A percentile compares a stretch with the other conserved stretches of the same genome.
Conservation (phyloP, 2,329 filamentous ascomycete genomes). For the Aspergillus spinulosporus region DNA sequence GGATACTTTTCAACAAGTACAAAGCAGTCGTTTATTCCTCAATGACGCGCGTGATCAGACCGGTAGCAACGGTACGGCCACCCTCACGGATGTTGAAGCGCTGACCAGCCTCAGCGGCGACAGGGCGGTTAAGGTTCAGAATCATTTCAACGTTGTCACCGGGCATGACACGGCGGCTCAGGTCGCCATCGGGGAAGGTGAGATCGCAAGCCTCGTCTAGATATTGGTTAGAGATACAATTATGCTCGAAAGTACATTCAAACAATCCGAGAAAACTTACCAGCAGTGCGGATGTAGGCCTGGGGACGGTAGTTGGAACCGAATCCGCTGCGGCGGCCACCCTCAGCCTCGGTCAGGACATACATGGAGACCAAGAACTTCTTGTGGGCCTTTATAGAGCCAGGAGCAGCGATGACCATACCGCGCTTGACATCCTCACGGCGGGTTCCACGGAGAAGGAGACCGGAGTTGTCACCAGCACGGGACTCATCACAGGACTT, state of each 20-base stretch:
- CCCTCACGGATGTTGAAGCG: conserved; percentile 98
- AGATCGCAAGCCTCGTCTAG: conserved; percentile 69
- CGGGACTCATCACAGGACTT: conserved; percentile 97
- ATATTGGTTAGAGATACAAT: conserved; percentile 9
- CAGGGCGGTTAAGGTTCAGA: conserved; percentile 77
- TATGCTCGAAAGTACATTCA: conserved; percentile 20
- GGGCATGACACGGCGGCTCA: conserved; percentile 86
- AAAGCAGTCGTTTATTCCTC: conserved; percentile 41
- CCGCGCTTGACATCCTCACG: conserved; percentile 92
- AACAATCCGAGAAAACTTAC: conserved; percentile 54
- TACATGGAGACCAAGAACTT: conserved; percentile 97
- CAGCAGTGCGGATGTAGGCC: conserved; percentile 91
- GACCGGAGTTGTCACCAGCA: conserved; percentile 96
- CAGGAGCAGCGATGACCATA: conserved; percentile 88
- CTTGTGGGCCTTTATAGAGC: conserved; percentile 78
- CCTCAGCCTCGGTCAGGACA: conserved; percentile 95
- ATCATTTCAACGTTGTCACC: conserved; percentile 99
- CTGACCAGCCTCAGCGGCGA: conserved; percentile 87
- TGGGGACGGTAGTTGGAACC: conserved; percentile 94
- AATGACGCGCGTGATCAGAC: conserved; percentile 73
- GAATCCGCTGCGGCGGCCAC: conserved; percentile 95
- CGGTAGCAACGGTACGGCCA: conserved; percentile 83
- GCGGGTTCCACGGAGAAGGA: conserved; percentile 91
- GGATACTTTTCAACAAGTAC: conserved; percentile 33
- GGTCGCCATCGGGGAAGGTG: conserved; percentile 80